These are phyloP conservation scores for Carex myosuroides DNA, from an alignment of 176 grass and related monocot species.

Conservation along the genomic window DNA sequence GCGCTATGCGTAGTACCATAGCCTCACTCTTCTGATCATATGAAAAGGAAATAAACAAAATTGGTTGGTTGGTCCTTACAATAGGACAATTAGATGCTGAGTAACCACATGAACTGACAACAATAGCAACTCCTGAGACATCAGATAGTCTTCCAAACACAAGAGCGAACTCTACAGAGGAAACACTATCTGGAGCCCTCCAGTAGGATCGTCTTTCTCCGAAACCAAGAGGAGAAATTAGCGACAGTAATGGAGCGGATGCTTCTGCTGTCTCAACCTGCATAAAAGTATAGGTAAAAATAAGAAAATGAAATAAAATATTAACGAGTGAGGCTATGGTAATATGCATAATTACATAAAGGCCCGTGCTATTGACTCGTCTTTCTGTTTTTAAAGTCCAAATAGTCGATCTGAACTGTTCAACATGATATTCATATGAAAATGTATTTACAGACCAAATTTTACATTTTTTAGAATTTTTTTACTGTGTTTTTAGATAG, in stretches of 20 bases:
- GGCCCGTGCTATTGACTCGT: too few relatives aligned
- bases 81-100: constrained; percentile 70
- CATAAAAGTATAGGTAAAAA: constrained; percentile 9
- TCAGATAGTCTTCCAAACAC: constrained; percentile 92
- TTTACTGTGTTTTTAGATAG: too few relatives aligned
- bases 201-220: constrained; percentile 66
- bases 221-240: constrained; percentile 73
- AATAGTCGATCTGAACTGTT: too few relatives aligned
- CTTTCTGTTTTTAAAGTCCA: too few relatives aligned
- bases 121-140: constrained; percentile 72
- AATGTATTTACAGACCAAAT: too few relatives aligned
- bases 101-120: constrained; percentile 92
- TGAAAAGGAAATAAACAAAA: constrained; percentile 9
- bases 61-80: constrained; percentile 43
- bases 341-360: too few relatives aligned
- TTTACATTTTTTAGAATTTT: too few relatives aligned
- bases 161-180: constrained; percentile 75
- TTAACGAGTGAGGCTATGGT: neutral
- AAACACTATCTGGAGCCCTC: constrained; percentile 55
- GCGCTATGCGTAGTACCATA: too few relatives aligned
- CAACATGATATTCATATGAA: too few relatives aligned
- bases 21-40: neutral
- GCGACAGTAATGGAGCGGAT: constrained; percentile 68
- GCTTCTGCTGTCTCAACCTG: constrained; percentile 64
- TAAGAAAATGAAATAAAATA: constrained; percentile 10